Evolutionary conservation across 176 grass and related monocot genomes (phyloP), one percentile per base, ranked within the genome.

Genomic region (Cenchrus fungigraminus): DNA sequence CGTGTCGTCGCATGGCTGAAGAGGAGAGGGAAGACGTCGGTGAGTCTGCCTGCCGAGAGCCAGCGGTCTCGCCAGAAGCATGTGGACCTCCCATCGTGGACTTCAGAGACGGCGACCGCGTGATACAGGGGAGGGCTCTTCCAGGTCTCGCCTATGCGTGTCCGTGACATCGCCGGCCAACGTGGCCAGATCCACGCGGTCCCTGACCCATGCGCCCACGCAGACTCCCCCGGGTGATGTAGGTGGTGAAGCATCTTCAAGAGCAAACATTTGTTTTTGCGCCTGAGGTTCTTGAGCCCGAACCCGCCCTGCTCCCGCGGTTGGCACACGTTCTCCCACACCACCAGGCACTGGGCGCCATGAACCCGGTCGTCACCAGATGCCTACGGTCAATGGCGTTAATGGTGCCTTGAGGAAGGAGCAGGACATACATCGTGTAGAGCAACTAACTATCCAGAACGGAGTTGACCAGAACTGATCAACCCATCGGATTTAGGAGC

Each of bases 311-410:
- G 20, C 4, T 0, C 1, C 7, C 0, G 5, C 1, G 19, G 20
- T 2, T 9, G 20, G 1, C 20, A 25, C 3, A 0, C 47, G 0
- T 8, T 4, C 3, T 17, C 20, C 49, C 71, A 74, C 0, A 49
- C 49, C 0, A 74, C 25, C 2, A 74, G 1, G 6, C 71, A 74
- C 1, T 34, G 11, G 2, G 71, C 47, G 0, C 49, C 25, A 0
- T 1, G 7, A 0, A 3, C 71, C 0, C 0, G 0, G 0, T 49
- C 68, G 0, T 11, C 45, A 25, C 42, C 68, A 1, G 2, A 4
- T 43, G 22, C 0, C 50, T 11, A 0, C 10, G 5, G 3, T 51
- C 50, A 12, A 51, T 0, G 1, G 10, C 10, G 3, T 58, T 17
- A 3, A 61, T 1, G 1, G 7, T 5, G 1, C 58, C 58, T 25